phyloP scores from a whole-genome alignment of 345 rosid species.

The Kernera saxatilis region DNA sequence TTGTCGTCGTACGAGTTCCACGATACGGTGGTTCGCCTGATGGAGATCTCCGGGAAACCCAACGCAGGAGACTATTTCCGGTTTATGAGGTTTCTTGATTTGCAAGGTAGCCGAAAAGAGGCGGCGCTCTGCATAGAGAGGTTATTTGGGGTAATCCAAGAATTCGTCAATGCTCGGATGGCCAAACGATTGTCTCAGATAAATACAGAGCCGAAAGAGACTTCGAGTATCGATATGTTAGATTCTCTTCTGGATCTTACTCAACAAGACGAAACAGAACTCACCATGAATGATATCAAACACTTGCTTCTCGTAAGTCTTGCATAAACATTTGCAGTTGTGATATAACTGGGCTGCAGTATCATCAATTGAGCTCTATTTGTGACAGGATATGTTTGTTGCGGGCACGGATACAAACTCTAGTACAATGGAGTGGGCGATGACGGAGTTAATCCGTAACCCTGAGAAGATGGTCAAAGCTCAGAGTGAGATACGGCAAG shows the following conservation, averaged over 20 bases:
- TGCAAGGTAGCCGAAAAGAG: conserved; percentile 32
- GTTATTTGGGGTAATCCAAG: conserved; percentile 23
- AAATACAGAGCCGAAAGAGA: not conserved
- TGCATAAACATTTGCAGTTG: not conserved
- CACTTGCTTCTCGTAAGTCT: conserved; percentile 37
- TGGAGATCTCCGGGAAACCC: conserved; percentile 40
- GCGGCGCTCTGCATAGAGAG: not conserved
- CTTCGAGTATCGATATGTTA: conserved; percentile 32
- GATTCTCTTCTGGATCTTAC: conserved; percentile 33
- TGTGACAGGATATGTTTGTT: conserved; percentile 31
- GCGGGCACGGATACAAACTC: conserved; percentile 46
- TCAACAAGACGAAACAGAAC: conserved; percentile 6
- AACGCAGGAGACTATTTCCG: conserved; percentile 43
- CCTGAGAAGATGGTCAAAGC: conserved; percentile 23
- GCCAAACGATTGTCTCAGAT: conserved; percentile 1
- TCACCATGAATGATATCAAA: conserved; percentile 14
- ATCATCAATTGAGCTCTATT: not conserved
- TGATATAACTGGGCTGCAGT: not conserved
- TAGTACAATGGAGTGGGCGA: conserved; percentile 32
- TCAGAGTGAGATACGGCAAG: conserved; percentile 25
- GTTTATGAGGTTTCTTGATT: conserved; percentile 36
- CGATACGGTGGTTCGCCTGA: conserved; percentile 19
- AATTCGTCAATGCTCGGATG: conserved; percentile 23
- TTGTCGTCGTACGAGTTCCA: conserved; percentile 24
- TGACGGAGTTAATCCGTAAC: conserved; percentile 22